Evolutionary conservation across 2,329 filamentous ascomycete genomes (phyloP).

Genomic region (Lecanoromycetidae sp.): DNA sequence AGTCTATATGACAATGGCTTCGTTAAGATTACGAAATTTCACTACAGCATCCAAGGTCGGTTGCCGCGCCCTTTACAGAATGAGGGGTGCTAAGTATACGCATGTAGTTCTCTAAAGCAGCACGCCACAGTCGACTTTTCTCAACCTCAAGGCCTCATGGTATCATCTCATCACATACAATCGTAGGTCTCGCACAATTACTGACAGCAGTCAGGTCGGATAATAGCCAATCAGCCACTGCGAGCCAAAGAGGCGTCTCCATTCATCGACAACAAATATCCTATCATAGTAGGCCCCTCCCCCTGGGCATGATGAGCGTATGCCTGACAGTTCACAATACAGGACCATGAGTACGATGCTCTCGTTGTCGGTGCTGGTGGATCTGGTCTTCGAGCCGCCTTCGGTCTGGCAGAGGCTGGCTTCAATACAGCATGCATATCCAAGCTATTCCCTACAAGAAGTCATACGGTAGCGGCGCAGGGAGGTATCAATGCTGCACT

Average conservation of each 20-base stretch:
- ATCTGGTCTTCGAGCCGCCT: conserved; percentile 50
- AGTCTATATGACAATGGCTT: conserved; percentile 34
- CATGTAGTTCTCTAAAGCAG: conserved; percentile 12
- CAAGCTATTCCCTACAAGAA: conserved; percentile 52
- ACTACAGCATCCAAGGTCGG: conserved; percentile 37
- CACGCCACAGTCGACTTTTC: conserved; percentile 48
- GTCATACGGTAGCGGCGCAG: conserved; percentile 55
- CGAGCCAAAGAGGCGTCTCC: conserved; percentile 88
- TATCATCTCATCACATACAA: conserved; percentile 1
- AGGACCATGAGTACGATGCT: conserved; percentile 98
- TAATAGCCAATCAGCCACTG: conserved; percentile 74
- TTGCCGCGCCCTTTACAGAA: not conserved
- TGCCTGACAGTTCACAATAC: conserved; percentile 8
- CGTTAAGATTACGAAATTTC: conserved; percentile 38
- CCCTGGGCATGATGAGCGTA: not conserved
- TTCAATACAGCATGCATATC: conserved; percentile 54
- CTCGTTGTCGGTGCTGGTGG: conserved; percentile 63
- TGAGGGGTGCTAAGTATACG: conserved; percentile 1
- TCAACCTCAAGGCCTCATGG: conserved; percentile 73
- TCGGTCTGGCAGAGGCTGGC: conserved; percentile 51
- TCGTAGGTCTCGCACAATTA: not conserved
- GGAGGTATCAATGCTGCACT: conserved; percentile 51
- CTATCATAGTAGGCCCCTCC: conserved; percentile 62
- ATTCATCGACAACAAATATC: conserved; percentile 79
- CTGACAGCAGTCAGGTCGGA: conserved; percentile 48